Evolutionary conservation across 352 stramenopile genomes (phyloP), one percentile per base, ranked within the genome.

Genomic region (Saprolegnia diclina): DNA sequence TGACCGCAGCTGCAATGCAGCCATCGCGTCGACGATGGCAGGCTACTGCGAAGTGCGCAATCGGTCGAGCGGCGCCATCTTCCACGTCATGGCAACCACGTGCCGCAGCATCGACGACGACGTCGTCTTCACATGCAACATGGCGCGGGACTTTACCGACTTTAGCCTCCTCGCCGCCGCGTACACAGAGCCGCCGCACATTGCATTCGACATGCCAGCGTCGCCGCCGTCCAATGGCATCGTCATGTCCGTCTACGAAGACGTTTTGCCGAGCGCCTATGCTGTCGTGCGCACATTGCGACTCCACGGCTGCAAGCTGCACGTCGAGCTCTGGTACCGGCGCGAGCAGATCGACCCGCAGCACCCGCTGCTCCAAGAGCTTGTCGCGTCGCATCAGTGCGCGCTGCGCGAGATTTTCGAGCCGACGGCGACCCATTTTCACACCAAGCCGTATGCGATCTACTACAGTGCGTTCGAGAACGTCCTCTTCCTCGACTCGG

Each of bases 401-500:
- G 0, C 18, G 1, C 19, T 91, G 29, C 76, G 82, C 35, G 75
- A 73, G 14, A 89, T 90, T 46, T 67, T 77, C 16, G 79, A 89
- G 64, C 66, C 67, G 18, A 73, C 57, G 13, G 74, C 83, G 46
- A 74, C 64, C 9, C 78, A 78, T 4, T 91, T 89, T 67, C 77
- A 73, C 37, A 88, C 77, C 63, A 91, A 92, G 73, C 83, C 88
- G 40, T 78, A 89, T 63, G 81, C 80, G 44, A 80, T 92, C 35
- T 77, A 82, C 56, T 72, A 91, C 71, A 67, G 59, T 29, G 66
- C 71, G 18, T 94, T 94, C 65, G 82, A 91, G 54, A 81, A 79
- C 37, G 79, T 94, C 62, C 64, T 94, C 22, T 90, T 89, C 71
- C 73, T 94, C 6, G 86, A 94, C 67, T 88, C 84, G 56, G 86